A percentile compares a stretch with the other conserved stretches of the same genome.
Evolutionary conservation across 2,329 filamentous ascomycete genomes (phyloP).

Genomic region (Coniochaeta ligniaria): DNA sequence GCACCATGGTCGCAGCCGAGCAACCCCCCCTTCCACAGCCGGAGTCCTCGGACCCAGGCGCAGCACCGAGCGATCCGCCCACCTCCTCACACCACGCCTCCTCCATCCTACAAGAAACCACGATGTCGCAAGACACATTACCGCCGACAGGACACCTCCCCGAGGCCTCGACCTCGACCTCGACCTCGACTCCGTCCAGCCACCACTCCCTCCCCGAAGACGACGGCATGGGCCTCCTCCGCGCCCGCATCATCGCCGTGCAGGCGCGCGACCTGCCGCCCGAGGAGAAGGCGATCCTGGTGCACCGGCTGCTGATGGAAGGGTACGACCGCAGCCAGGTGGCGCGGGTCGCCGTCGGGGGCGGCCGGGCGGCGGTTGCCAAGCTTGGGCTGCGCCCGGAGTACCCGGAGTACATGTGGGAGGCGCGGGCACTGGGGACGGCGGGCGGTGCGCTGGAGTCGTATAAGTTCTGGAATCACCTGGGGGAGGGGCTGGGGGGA

Average conservation of each 20-base stretch:
- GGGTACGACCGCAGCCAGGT: conserved; percentile 47
- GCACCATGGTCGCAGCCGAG: background rate
- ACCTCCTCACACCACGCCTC: background rate
- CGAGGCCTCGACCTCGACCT: background rate
- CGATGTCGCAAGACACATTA: background rate
- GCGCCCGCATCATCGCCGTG: conserved; percentile 61
- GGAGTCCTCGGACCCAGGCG: conserved; percentile 14
- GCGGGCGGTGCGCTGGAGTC: conserved; percentile 46
- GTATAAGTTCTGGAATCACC: conserved; percentile 48
- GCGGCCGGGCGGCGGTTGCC: background rate
- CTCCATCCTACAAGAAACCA: background rate
- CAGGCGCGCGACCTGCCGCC: conserved; percentile 52
- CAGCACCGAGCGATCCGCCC: conserved; percentile 14
- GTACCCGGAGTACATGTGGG: conserved; percentile 9
- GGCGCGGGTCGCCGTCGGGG: conserved; percentile 12
- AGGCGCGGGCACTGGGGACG: background rate
- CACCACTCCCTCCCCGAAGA: conserved; percentile 55
- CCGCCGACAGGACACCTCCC: background rate
- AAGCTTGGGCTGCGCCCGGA: conserved; percentile 16
- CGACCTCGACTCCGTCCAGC: background rate
- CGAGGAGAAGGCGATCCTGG: conserved; percentile 61
- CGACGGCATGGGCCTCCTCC: conserved; percentile 66
- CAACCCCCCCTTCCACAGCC: conserved; percentile 7
- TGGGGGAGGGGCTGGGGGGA: conserved; percentile 26
- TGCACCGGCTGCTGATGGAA: conserved; percentile 66